A percentile compares a stretch with the other conserved stretches of the same genome.
These are phyloP conservation scores for Sclerotinia subarctica DNA, from an alignment of 2,329 filamentous ascomycete species.

Conservation along the genomic window DNA sequence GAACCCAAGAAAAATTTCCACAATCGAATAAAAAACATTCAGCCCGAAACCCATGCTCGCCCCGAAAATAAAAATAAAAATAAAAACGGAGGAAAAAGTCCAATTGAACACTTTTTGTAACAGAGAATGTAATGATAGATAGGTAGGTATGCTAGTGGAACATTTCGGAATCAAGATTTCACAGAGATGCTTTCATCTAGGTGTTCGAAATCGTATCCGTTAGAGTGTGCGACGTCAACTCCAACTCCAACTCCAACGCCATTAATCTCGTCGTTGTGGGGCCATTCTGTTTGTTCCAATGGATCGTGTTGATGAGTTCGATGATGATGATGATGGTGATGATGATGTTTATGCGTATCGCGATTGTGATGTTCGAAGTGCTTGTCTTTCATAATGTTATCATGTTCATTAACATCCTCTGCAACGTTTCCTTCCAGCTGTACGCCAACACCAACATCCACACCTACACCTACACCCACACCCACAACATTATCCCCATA, in stretches of 20 bases:
- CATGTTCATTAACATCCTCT: background rate
- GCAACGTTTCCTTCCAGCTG: background rate
- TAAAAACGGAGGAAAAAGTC: background rate
- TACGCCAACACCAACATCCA: background rate
- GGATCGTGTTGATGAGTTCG: background rate
- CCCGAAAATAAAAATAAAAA: background rate
- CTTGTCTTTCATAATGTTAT: background rate
- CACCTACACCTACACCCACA: background rate
- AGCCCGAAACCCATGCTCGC: background rate
- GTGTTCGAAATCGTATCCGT: constrained; percentile 15
- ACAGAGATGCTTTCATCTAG: constrained; percentile 15
- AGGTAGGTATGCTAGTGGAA: background rate
- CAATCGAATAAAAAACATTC: background rate
- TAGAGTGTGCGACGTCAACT: background rate
- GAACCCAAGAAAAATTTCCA: constrained; percentile 11
- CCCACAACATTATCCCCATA: background rate
- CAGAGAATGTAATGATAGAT: background rate
- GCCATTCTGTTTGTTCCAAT: constrained; percentile 8
- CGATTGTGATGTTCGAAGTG: background rate
- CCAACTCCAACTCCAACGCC: background rate
- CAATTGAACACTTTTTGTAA: constrained; percentile 1
- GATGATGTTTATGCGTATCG: constrained; percentile 1
- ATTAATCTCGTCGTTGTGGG: background rate
- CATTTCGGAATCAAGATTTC: constrained; percentile 8
- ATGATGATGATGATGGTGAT: constrained; percentile 11